phyloP scores from a whole-genome alignment of 1,139 yeast species.

The Diutina neorugosa region DNA sequence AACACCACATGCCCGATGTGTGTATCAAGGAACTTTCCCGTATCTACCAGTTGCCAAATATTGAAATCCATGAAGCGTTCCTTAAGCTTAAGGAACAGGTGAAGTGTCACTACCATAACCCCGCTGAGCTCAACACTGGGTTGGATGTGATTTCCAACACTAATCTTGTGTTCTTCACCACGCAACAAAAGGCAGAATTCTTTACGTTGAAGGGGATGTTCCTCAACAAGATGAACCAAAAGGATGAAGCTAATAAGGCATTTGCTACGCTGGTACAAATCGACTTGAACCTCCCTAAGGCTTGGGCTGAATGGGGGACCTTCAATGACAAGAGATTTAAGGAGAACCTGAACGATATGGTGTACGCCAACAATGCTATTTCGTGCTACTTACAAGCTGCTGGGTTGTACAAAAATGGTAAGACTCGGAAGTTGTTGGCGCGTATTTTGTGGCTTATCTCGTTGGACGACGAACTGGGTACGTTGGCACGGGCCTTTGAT shows the following conservation, averaged over 20 bases:
- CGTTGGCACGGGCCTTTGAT: constrained; percentile 79
- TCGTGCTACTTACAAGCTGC: constrained; percentile 97
- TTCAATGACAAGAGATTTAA: constrained; percentile 84
- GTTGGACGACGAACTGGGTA: constrained; percentile 75
- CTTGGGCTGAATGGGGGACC: constrained; percentile 99
- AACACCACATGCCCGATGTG: constrained; percentile 94
- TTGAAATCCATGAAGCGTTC: constrained; percentile 97
- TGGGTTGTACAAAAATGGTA: constrained; percentile 85
- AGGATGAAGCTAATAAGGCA: constrained; percentile 94
- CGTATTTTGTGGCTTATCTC: constrained; percentile 90
- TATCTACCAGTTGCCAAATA: constrained; percentile 91
- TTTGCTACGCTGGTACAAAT: constrained; percentile 96
- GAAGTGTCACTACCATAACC: constrained; percentile 88
- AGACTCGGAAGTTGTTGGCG: constrained; percentile 78
- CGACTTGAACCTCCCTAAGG: constrained; percentile 86
- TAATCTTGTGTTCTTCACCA: constrained; percentile 87
- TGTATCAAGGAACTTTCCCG: constrained; percentile 87
- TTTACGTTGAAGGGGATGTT: constrained; percentile 97
- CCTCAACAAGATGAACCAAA: constrained; percentile 75
- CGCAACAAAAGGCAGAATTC: constrained; percentile 96
- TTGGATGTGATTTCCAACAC: constrained; percentile 95
- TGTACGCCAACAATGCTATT: constrained; percentile 85
- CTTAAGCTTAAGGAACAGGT: constrained; percentile 93
- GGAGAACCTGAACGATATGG: constrained; percentile 73
- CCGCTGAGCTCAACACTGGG: constrained; percentile 82